Conservation (phyloP, 768 basidiomycete species). For the Leccinum incarnatum region DNA sequence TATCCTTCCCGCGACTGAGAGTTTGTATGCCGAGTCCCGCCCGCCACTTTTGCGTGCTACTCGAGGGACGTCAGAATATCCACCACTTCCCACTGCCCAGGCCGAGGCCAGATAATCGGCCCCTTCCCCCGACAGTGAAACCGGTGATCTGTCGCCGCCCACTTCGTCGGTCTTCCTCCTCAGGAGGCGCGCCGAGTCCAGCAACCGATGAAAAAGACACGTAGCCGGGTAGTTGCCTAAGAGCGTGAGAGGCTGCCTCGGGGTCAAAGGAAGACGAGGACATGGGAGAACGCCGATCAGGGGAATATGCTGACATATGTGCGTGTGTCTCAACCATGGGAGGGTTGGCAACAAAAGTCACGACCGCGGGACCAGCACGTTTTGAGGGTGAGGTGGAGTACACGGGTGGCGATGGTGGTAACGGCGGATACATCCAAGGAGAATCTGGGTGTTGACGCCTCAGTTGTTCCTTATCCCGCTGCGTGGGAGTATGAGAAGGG, state of each 20-base stretch:
- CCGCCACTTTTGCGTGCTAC: conserved; percentile 2
- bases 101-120: conserved; percentile 24
- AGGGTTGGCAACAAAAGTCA: conserved; percentile 22
- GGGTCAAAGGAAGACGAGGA: conserved; percentile 54
- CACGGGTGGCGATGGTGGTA: conserved; percentile 30
- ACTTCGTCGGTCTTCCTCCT: conserved; percentile 37
- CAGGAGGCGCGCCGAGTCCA: conserved; percentile 62
- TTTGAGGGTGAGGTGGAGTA: conserved; percentile 31
- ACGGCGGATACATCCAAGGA: conserved; percentile 28
- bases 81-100: conserved; percentile 34
- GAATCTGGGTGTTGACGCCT: conserved; percentile 18
- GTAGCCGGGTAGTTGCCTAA: conserved; percentile 57
- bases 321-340: conserved; percentile 9
- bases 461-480: conserved; percentile 10
- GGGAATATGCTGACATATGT: conserved; percentile 12
- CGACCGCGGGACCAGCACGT: conserved; percentile 20
- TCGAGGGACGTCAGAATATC: conserved; percentile 20
- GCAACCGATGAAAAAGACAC: conserved; percentile 67
- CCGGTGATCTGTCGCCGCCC: conserved; percentile 17
- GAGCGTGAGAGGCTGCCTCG: conserved; percentile 55
- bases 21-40: conserved; percentile 6
- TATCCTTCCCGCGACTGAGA: conserved; percentile 1
- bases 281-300: conserved; percentile 12
- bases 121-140: conserved; percentile 18
- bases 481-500: conserved; percentile 22